A percentile compares a stretch with the other conserved stretches of the same genome.
Conservation (phyloP, 2,329 filamentous ascomycete genomes). For the Cordyceps farinosa region DNA sequence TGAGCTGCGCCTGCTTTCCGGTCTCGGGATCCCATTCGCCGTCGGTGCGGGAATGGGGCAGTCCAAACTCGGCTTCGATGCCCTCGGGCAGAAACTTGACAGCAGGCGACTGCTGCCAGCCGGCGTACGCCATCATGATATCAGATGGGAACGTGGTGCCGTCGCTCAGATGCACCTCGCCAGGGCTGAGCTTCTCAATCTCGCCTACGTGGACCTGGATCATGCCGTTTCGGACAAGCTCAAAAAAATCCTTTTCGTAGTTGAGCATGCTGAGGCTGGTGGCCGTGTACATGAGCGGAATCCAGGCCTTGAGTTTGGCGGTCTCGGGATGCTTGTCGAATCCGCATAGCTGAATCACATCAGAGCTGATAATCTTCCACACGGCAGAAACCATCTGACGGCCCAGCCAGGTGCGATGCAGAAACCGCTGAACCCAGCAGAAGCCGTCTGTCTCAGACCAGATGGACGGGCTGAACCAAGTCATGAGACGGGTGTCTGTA, state of each 20-base stretch:
- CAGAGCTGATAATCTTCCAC: conserved; percentile 54
- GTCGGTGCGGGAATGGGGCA: conserved; percentile 39
- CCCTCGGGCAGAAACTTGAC: conserved; percentile 50
- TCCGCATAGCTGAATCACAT: conserved; percentile 51
- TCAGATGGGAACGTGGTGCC: conserved; percentile 47
- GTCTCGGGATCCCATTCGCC: conserved; percentile 18
- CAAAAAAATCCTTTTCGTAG: conserved; percentile 55
- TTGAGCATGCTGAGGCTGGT: conserved; percentile 58
- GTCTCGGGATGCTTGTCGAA: conserved; percentile 53
- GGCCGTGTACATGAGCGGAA: conserved; percentile 48
- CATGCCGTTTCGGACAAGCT: conserved; percentile 49
- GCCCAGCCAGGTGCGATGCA: conserved; percentile 56
- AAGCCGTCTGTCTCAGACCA: conserved; percentile 65
- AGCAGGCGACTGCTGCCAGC: conserved; percentile 53
- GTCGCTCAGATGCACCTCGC: conserved; percentile 48
- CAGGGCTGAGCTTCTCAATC: conserved; percentile 41
- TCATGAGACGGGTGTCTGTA: conserved; percentile 60
- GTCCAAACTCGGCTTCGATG: conserved; percentile 44
- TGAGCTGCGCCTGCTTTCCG: conserved; percentile 29
- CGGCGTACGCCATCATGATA: conserved; percentile 53
- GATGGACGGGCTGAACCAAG: conserved; percentile 71
- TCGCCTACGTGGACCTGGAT: conserved; percentile 53
- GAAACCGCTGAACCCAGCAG: conserved; percentile 48
- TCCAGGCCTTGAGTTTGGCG: conserved; percentile 52
- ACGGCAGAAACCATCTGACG: conserved; percentile 53